phyloP scores from a whole-genome alignment of 2,329 filamentous ascomycete species.

The Drechslera avenae region DNA sequence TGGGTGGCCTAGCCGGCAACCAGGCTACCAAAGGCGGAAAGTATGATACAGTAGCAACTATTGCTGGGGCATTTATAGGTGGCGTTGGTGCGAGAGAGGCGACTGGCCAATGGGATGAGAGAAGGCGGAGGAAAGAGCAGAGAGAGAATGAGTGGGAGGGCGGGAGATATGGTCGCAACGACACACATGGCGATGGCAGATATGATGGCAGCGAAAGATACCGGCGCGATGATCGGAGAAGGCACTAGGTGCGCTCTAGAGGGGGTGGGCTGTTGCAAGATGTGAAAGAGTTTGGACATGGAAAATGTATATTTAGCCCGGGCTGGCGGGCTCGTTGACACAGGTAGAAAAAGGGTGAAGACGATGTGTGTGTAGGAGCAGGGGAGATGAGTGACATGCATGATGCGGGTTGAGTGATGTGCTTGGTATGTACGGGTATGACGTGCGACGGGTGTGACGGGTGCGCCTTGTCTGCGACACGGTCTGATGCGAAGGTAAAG shows the following conservation, averaged over 20 bases:
- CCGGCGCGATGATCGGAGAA: not conserved
- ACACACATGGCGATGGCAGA: slow-evolving; percentile 5
- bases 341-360: not conserved
- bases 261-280: not conserved
- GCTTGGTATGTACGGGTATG: slow-evolving; percentile 12
- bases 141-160: slow-evolving; percentile 14
- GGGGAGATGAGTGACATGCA: not conserved
- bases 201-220: not conserved
- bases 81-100: slow-evolving; percentile 39
- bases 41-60: slow-evolving; percentile 37
- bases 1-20: slow-evolving; percentile 41
- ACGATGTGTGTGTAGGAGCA: not conserved
- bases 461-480: slow-evolving; percentile 16
- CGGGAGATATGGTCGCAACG: not conserved
- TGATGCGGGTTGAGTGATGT: not conserved
- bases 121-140: slow-evolving; percentile 10
- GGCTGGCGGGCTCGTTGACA: not conserved
- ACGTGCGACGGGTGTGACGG: slow-evolving; percentile 15
- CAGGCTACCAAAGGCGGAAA: slow-evolving; percentile 32
- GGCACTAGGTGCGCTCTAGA: not conserved
- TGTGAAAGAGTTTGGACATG: slow-evolving; percentile 1
- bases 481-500: slow-evolving; percentile 16
- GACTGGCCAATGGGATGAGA: slow-evolving; percentile 31
- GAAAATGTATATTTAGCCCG: too few relatives aligned
- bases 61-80: slow-evolving; percentile 44